These are phyloP conservation scores for Marsdenia floribunda DNA, from an alignment of 257 asterid genomes.

Conservation along the genomic window DNA sequence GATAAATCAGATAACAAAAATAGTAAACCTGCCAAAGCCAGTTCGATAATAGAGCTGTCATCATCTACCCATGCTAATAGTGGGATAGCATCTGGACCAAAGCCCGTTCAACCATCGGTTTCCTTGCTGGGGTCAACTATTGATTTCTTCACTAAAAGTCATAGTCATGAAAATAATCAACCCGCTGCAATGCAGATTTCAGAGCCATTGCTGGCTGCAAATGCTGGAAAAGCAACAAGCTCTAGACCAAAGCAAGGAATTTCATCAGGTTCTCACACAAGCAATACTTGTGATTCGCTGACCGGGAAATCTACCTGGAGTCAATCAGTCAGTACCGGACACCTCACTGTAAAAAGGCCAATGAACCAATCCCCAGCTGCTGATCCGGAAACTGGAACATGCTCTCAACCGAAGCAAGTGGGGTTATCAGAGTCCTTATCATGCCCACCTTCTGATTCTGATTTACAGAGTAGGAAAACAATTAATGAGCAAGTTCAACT, in stretches of 20 bases:
- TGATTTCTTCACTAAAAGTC: conserved; percentile 1
- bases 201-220: conserved; percentile 6
- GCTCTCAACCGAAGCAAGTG: neutral
- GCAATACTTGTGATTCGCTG: conserved; percentile 6
- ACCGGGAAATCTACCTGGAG: neutral
- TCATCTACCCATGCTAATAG: conserved; percentile 6
- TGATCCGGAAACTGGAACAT: neutral
- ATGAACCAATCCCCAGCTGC: conserved; percentile 1
- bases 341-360: conserved; percentile 7
- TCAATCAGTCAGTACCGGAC: neutral
- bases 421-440: neutral
- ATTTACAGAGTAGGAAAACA: neutral
- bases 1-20: neutral
- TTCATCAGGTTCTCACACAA: neutral
- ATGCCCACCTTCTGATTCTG: neutral
- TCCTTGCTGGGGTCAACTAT: neutral
- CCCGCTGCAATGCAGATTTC: conserved; percentile 7
- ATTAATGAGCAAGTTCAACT: conserved; percentile 1
- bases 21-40: neutral
- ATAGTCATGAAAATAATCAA: neutral
- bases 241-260: conserved; percentile 8
- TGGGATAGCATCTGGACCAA: conserved; percentile 3
- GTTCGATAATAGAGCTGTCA: conserved; percentile 2
- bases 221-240: neutral
- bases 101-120: neutral